phyloP scores from a whole-genome alignment of 768 basidiomycete genomes.

The Kwoniella shandongensis region DNA sequence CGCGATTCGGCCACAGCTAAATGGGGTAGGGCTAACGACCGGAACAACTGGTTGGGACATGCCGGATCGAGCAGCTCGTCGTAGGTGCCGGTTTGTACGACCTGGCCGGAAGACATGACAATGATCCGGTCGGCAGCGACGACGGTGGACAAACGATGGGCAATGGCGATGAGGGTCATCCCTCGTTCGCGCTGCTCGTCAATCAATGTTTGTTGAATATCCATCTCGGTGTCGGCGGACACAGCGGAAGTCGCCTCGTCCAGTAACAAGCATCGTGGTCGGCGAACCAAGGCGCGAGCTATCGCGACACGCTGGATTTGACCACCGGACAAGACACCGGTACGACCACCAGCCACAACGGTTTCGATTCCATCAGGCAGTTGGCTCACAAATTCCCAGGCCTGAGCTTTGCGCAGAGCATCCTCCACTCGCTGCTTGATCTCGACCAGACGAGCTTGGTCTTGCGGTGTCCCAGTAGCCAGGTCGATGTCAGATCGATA shows the following conservation, averaged over 20 bases:
- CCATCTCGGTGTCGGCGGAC: conserved; percentile 31
- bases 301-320: conserved; percentile 43
- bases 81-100: conserved; percentile 42
- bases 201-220: conserved; percentile 24
- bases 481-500: conserved; percentile 39
- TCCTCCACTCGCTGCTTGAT: conserved; percentile 27
- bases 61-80: conserved; percentile 34
- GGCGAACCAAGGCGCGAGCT: conserved; percentile 40
- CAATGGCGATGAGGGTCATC: conserved; percentile 36
- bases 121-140: conserved; percentile 37
- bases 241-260: conserved; percentile 46
- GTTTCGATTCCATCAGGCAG: conserved; percentile 48
- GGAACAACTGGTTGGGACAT: conserved; percentile 39
- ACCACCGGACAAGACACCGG: conserved; percentile 50
- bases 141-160: conserved; percentile 40
- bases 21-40: conserved; percentile 28
- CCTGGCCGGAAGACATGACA: conserved; percentile 39
- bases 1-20: neutral
- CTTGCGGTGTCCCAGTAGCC: neutral
- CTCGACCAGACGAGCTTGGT: conserved; percentile 4
- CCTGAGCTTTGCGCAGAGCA: conserved; percentile 46
- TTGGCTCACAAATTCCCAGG: conserved; percentile 48
- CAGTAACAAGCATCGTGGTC: conserved; percentile 32
- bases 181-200: conserved; percentile 19
- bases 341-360: conserved; percentile 38